These are phyloP conservation scores for Peribolospora baueri DNA, from an alignment of 768 basidiomycete species.

Conservation along the genomic window DNA sequence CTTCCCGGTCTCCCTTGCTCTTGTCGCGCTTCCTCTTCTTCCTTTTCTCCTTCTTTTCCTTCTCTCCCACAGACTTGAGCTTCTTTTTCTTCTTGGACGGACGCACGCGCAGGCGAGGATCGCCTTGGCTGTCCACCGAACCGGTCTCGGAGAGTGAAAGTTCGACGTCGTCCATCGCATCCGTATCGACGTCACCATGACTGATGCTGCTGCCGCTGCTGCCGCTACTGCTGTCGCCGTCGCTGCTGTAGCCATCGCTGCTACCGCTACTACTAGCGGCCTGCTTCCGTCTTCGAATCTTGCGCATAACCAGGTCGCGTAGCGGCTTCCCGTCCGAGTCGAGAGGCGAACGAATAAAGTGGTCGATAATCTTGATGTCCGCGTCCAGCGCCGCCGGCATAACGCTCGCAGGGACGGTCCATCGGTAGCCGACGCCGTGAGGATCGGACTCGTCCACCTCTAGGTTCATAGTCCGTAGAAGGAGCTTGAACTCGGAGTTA, in stretches of 20 bases:
- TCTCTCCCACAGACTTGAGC: not conserved
- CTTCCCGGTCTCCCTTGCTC: not conserved
- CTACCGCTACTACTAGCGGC: constrained; percentile 8
- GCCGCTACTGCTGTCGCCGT: constrained; percentile 9
- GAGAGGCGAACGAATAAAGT: constrained; percentile 59
- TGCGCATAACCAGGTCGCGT: constrained; percentile 35
- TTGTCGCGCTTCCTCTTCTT: constrained; percentile 3
- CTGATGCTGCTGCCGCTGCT: constrained; percentile 1
- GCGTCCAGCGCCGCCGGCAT: constrained; percentile 41
- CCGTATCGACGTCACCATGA: not conserved
- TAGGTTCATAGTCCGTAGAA: constrained; percentile 60
- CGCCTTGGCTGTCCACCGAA: no score
- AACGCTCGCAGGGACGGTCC: constrained; percentile 57
- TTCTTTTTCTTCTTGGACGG: no score
- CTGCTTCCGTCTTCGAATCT: constrained; percentile 30
- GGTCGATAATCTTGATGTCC: constrained; percentile 49
- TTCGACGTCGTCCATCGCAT: not conserved
- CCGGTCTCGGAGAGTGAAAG: no score
- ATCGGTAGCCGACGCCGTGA: constrained; percentile 23
- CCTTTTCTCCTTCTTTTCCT: not conserved
- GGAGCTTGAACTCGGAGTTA: constrained; percentile 53
- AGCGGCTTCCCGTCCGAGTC: constrained; percentile 49
- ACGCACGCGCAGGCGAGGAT: no score
- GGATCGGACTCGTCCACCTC: constrained; percentile 14
- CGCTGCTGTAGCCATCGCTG: constrained; percentile 1